Percentiles rank a stretch among this genome's conserved stretches.
Evolutionary conservation across 2,329 filamentous ascomycete species (phyloP).

Genomic region (Chaetomium strumarium): DNA sequence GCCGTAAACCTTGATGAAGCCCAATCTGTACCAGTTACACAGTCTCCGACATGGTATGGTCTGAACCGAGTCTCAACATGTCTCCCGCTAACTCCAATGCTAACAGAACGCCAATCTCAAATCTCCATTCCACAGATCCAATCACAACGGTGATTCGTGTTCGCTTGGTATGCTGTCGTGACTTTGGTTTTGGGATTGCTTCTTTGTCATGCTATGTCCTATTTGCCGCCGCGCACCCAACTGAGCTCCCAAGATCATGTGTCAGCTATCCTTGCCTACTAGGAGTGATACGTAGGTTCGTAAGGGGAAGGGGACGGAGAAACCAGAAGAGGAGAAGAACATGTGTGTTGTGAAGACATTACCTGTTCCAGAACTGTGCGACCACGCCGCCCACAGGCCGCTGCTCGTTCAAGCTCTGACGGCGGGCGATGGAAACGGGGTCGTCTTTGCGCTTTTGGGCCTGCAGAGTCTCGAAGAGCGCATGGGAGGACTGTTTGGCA

Average conservation of each 20-base stretch:
- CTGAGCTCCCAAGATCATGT: neutral
- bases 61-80: neutral
- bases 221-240: conserved; percentile 14
- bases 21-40: neutral
- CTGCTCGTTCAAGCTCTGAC: conserved; percentile 51
- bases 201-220: neutral
- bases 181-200: too few species aligned
- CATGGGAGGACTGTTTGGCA: conserved; percentile 21
- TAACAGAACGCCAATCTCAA: neutral
- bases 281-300: neutral
- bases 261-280: neutral
- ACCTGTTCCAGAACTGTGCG: conserved; percentile 54
- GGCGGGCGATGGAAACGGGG: conserved; percentile 39
- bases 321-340: neutral
- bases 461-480: conserved; percentile 47
- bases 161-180: too few species aligned
- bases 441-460: conserved; percentile 45
- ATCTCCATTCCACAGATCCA: too few species aligned
- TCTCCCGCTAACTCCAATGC: neutral
- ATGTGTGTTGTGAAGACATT: conserved; percentile 21
- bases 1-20: neutral
- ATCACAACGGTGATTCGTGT: too few species aligned
- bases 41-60: neutral
- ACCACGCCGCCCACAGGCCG: conserved; percentile 44
- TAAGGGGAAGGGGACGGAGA: neutral